phyloP scores from a whole-genome alignment of 495 filamentous ascomycete species.

The Copromyces sp. region DNA sequence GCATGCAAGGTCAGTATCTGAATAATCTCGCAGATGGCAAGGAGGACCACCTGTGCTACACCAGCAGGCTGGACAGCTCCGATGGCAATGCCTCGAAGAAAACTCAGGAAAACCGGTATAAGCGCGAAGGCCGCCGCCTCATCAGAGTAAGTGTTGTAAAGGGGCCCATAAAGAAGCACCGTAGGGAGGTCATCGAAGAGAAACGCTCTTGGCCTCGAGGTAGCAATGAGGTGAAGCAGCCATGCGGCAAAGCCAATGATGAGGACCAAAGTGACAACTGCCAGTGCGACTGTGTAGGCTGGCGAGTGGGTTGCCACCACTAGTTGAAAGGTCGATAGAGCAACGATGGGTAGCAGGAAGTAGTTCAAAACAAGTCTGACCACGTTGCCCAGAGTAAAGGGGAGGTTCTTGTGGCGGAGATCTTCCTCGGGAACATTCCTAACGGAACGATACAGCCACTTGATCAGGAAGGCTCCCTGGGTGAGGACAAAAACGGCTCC shows the following conservation, averaged over 20 bases:
- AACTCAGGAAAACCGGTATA: constrained; percentile 71
- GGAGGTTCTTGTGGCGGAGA: constrained; percentile 79
- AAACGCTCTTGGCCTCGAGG: constrained; percentile 68
- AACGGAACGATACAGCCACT: constrained; percentile 63
- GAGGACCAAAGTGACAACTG: constrained; percentile 60
- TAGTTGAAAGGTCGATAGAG: constrained; percentile 82
- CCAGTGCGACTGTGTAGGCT: constrained; percentile 56
- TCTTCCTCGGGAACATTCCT: constrained; percentile 73
- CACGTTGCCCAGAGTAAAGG: constrained; percentile 82
- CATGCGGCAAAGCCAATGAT: constrained; percentile 65
- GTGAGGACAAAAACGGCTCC: constrained; percentile 55
- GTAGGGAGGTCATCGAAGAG: constrained; percentile 90
- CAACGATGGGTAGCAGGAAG: constrained; percentile 75
- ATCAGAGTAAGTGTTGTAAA: constrained; percentile 98
- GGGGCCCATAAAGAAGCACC: constrained; percentile 78
- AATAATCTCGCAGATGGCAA: constrained; percentile 90
- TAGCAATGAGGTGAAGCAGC: constrained; percentile 68
- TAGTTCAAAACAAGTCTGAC: constrained; percentile 87
- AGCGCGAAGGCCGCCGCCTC: constrained; percentile 74
- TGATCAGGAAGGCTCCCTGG: constrained; percentile 63
- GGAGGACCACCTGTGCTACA: constrained; percentile 79
- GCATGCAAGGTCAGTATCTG: constrained; percentile 79
- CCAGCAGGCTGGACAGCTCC: constrained; percentile 89
- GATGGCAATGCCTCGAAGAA: constrained; percentile 79
- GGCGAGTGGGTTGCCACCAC: constrained; percentile 62